phyloP scores from a whole-genome alignment of 2,329 filamentous ascomycete genomes.

The Fusarium caatingaense region DNA sequence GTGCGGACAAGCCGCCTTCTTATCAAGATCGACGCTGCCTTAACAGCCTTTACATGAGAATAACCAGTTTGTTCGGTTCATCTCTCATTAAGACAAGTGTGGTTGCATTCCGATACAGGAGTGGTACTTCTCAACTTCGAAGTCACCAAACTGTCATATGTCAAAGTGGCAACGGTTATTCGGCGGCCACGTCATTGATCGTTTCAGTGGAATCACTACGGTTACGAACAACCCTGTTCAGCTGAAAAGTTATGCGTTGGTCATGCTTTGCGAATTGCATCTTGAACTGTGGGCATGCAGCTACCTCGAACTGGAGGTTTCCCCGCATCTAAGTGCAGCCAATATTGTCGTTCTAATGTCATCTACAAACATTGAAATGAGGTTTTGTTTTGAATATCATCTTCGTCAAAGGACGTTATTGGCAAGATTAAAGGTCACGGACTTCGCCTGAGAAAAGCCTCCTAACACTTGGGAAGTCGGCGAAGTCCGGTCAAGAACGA shows the following conservation, averaged over 20 bases:
- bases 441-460: background rate
- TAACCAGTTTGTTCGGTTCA: too few relatives aligned
- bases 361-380: background rate
- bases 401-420: background rate
- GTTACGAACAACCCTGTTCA: rapidly evolving
- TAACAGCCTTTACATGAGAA: too few relatives aligned
- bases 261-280: background rate
- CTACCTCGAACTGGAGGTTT: background rate
- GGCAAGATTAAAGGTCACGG: background rate
- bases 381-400: background rate
- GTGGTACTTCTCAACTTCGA: too few relatives aligned
- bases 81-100: too few relatives aligned
- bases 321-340: background rate
- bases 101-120: too few relatives aligned
- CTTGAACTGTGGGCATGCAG: background rate
- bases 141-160: background rate
- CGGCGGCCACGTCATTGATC: too few relatives aligned
- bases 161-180: background rate
- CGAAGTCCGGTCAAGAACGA: background rate
- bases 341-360: background rate
- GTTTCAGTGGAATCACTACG: rapidly evolving
- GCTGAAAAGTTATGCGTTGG: background rate
- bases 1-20: too few relatives aligned
- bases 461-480: background rate
- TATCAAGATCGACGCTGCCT: too few relatives aligned